A percentile compares a stretch with the other conserved stretches of the same genome.
phyloP scores from a whole-genome alignment of 2,329 filamentous ascomycete species.

The Sphaerulina vaccinii region DNA sequence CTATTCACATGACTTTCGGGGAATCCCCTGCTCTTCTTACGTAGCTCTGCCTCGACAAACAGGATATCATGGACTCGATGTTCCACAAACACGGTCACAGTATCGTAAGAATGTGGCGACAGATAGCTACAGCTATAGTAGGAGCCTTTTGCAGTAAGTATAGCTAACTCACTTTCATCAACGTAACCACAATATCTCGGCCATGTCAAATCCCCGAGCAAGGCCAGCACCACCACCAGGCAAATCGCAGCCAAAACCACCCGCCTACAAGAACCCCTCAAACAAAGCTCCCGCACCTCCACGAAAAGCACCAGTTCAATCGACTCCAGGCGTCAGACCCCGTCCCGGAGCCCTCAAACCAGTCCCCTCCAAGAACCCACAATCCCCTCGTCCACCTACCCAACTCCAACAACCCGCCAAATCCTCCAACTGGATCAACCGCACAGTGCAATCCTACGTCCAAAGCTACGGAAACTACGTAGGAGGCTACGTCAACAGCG shows the following conservation, averaged over 20 bases:
- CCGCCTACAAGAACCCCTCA: conserved; percentile 19
- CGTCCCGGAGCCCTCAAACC: conserved; percentile 10
- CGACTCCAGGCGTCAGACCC: conserved; percentile 11
- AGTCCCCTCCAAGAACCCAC: conserved; percentile 18
- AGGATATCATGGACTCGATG: conserved; percentile 5
- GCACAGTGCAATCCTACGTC: conserved; percentile 44
- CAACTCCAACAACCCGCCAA: conserved; percentile 15
- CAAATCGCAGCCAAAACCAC: conserved; percentile 14
- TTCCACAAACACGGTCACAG: conserved; percentile 10
- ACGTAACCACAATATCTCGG: not conserved
- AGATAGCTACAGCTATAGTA: conserved; percentile 1
- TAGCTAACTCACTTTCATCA: not conserved
- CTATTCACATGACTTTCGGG: not conserved
- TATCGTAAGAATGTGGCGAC: conserved; percentile 13
- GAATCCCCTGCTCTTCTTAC: conserved; percentile 6
- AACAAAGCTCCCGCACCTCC: conserved; percentile 9
- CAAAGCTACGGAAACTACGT: conserved; percentile 47
- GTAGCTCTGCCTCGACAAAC: conserved; percentile 5
- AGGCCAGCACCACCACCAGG: conserved; percentile 13
- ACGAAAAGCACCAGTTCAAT: conserved; percentile 10
- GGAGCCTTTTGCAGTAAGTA: not conserved
- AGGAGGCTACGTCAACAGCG: conserved; percentile 44
- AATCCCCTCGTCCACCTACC: conserved; percentile 3
- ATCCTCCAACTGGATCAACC: conserved; percentile 47
- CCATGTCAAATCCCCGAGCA: conserved; percentile 14